Percentiles rank a stretch among this genome's conserved stretches.
These are phyloP conservation scores for Candida bentonensis DNA, from an alignment of 805 yeast species.

Conservation along the genomic window DNA sequence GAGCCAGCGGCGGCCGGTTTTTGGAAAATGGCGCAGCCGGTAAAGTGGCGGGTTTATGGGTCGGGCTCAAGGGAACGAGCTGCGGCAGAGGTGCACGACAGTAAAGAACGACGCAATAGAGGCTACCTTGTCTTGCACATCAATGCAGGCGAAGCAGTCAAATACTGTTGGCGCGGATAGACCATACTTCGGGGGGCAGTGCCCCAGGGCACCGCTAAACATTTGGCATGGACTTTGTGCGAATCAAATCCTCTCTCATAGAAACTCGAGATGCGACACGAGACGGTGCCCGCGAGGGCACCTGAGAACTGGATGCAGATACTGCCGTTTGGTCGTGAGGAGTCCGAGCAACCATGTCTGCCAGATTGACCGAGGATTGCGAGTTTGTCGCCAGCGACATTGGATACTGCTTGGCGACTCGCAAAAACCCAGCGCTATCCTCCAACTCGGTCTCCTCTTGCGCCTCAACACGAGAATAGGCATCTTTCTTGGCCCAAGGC, in stretches of 20 bases:
- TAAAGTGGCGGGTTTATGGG: too few relatives aligned
- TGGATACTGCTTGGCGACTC: background rate
- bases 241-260: slow-evolving; percentile 14
- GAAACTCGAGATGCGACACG: slow-evolving; percentile 10
- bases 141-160: too few relatives aligned
- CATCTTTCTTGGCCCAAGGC: background rate
- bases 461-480: background rate
- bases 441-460: background rate
- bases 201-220: slow-evolving; percentile 26
- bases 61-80: too few relatives aligned
- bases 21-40: too few relatives aligned
- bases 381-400: background rate
- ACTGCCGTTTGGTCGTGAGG: background rate
- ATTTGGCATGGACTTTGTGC: slow-evolving; percentile 30
- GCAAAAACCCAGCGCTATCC: background rate
- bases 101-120: too few relatives aligned
- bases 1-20: too few relatives aligned
- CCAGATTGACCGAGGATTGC: background rate
- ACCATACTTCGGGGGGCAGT: too few relatives aligned
- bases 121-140: too few relatives aligned
- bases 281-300: background rate
- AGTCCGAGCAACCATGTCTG: background rate
- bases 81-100: too few relatives aligned
- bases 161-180: too few relatives aligned
- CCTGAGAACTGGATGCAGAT: background rate